These are phyloP conservation scores for Jamesozyma gamospora DNA, from an alignment of 805 yeast genomes.

Conservation along the genomic window DNA sequence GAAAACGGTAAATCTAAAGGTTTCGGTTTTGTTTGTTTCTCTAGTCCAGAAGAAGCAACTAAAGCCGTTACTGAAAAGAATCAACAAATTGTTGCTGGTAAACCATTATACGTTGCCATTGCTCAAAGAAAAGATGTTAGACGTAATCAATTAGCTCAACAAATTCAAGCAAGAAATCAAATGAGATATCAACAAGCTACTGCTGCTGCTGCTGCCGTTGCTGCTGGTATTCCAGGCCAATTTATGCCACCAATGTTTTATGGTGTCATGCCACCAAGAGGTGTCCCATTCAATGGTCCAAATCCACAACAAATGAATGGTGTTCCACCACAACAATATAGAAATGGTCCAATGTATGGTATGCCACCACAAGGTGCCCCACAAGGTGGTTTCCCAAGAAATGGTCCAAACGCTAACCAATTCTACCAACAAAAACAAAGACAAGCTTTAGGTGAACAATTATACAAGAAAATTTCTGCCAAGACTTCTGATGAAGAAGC, in stretches of 20 bases:
- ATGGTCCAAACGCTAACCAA: conserved; percentile 26
- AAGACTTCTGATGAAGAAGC: conserved; percentile 86
- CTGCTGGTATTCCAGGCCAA: conserved; percentile 33
- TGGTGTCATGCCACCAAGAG: conserved; percentile 67
- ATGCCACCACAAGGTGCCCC: conserved; percentile 67
- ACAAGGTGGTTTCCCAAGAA: conserved; percentile 42
- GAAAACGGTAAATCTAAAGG: conserved; percentile 94
- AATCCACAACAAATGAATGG: conserved; percentile 74
- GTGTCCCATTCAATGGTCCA: conserved; percentile 69
- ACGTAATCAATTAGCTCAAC: conserved; percentile 94
- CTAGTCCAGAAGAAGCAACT: conserved; percentile 97
- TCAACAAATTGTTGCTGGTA: conserved; percentile 88
- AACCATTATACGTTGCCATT: conserved; percentile 95
- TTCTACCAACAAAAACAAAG: conserved; percentile 85
- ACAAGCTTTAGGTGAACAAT: conserved; percentile 95
- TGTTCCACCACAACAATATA: conserved; percentile 56
- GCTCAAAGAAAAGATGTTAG: conserved; percentile 98
- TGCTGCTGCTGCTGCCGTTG: conserved; percentile 35
- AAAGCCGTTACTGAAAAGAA: conserved; percentile 98
- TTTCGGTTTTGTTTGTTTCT: conserved; percentile 96
- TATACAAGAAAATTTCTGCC: conserved; percentile 84
- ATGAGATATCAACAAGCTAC: conserved; percentile 97
- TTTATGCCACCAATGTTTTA: conserved; percentile 34
- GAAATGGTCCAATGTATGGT: conserved; percentile 76
- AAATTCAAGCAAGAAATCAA: conserved; percentile 96